Conservation (phyloP, 345 rosid species). For the Crucihimalaya himalaica region DNA sequence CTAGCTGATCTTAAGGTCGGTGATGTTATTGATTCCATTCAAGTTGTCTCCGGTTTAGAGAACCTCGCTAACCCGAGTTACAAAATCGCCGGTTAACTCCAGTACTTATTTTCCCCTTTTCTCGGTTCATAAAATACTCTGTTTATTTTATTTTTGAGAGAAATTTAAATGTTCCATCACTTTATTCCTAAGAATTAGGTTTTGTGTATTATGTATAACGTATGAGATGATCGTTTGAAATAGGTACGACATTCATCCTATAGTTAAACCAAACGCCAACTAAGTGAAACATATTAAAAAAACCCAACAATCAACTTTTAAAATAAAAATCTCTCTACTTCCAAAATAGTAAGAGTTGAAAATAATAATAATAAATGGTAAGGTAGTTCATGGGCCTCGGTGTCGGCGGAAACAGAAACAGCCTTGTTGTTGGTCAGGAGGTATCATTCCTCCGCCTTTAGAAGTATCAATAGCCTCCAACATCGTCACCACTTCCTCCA, state of each 20-base stretch:
- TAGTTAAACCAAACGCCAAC: slow-evolving; percentile 5
- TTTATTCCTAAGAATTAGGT: background rate
- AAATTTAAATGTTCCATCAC: slow-evolving; percentile 4
- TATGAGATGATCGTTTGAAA: slow-evolving; percentile 16
- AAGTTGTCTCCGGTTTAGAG: slow-evolving; percentile 93
- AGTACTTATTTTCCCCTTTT: background rate
- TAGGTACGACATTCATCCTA: slow-evolving; percentile 31
- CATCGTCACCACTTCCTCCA: slow-evolving; percentile 89
- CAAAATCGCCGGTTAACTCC: slow-evolving; percentile 78
- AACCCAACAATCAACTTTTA: background rate
- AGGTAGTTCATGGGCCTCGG: slow-evolving; percentile 66
- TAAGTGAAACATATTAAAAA: slow-evolving; percentile 16
- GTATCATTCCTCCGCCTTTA: slow-evolving; percentile 97
- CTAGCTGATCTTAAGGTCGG: slow-evolving; percentile 98
- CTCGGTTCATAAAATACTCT: slow-evolving; percentile 9
- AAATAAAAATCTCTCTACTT: slow-evolving; percentile 15
- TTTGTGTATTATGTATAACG: slow-evolving; percentile 7
- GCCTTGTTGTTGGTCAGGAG: slow-evolving; percentile 76
- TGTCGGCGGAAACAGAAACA: slow-evolving; percentile 77
- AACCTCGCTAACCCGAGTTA: slow-evolving; percentile 91
- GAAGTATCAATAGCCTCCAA: slow-evolving; percentile 88
- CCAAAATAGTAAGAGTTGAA: slow-evolving; percentile 4
- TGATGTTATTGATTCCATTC: slow-evolving; percentile 84
- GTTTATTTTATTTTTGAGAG: slow-evolving; percentile 10
- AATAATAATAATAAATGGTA: background rate